These are phyloP conservation scores for Fusarium stilboides DNA, from an alignment of 2,329 filamentous ascomycete species.

Conservation along the genomic window DNA sequence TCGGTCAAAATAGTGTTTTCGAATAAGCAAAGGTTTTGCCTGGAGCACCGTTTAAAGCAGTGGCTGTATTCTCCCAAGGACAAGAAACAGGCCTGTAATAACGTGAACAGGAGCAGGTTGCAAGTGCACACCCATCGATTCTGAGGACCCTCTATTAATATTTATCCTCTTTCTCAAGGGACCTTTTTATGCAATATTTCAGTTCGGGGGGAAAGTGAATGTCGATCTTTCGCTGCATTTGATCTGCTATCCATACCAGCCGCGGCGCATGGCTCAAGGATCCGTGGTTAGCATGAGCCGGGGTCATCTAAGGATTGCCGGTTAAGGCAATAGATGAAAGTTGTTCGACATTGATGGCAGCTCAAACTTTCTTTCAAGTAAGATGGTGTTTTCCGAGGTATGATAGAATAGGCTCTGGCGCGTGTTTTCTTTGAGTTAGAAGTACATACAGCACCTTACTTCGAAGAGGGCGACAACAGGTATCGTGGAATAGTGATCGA, in stretches of 20 bases:
- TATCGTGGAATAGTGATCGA: neutral
- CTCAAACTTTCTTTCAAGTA: neutral
- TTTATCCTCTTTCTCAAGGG: neutral
- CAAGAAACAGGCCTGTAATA: constrained; percentile 7
- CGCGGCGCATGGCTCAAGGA: constrained; percentile 3
- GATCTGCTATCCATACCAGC: constrained; percentile 1
- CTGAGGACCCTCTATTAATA: neutral
- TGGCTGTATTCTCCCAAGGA: constrained; percentile 14
- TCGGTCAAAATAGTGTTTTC: neutral
- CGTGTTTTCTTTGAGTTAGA: constrained; percentile 6
- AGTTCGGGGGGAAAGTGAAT: neutral
- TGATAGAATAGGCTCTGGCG: constrained; percentile 5
- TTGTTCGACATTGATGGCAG: neutral
- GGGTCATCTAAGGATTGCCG: neutral
- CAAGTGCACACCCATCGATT: constrained; percentile 6
- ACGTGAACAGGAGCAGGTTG: neutral
- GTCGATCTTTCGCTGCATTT: constrained; percentile 2
- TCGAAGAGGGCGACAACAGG: neutral
- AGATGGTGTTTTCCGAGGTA: neutral
- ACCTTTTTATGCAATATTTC: neutral
- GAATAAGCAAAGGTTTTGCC: neutral
- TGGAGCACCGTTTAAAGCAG: constrained; percentile 9
- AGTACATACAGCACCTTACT: neutral
- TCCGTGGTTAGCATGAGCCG: neutral
- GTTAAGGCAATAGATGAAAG: neutral